Base-by-base conservation (phyloP, 495 filamentous ascomycete genomes). In the Penicillium simplicissimum region DNA sequence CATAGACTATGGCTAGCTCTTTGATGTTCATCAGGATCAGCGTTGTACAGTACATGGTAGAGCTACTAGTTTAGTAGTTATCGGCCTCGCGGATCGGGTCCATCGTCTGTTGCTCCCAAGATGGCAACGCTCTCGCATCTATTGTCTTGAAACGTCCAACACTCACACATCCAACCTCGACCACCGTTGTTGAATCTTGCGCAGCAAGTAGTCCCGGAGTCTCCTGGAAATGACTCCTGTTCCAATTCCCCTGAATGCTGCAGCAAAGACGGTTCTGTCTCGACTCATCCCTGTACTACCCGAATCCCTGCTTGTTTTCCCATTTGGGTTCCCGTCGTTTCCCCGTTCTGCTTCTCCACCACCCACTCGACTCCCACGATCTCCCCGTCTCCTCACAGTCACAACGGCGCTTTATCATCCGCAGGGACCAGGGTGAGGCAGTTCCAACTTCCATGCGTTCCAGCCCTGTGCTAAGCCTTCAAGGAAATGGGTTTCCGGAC, bases 211-310 rank as follows among this genome's bases (percentile, higher is more conserved):
- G 2, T 31, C 4, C 28, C 6, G 28, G 28, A 31, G 6, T 31
- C 6, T 31, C 6, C 28, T 6, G 4, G 28, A 31, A 31, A 31
- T 31, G 28, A 31, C 28, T 31, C 6, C 28, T 8, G 17, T 45
- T 52, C 33, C 55, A 36, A 47, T 53, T 40, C 60, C 64, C 61
- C 65, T 64, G 58, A 58, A 53, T 55, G 58, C 58, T 64, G 65
- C 57, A 59, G 57, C 23, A 23, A 47, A 40, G 10, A 42, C 6
- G n/a, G 23, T 2, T 4, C 14, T 17, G 4, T 0, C 25, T 57
- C 25, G 21, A 19, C 28, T 47, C 40, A 42, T 47, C 25, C 43
- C 21, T 49, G 45, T 34, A n/a, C 23, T 7, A 28, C 49, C 51
- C 40, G 45, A 49, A 58, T 55, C 53, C 61, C 49, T 64, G 56